Percentiles rank a stretch among this genome's conserved stretches.
Conservation (phyloP, 768 basidiomycete genomes). For the Boletus tylopilopsis region DNA sequence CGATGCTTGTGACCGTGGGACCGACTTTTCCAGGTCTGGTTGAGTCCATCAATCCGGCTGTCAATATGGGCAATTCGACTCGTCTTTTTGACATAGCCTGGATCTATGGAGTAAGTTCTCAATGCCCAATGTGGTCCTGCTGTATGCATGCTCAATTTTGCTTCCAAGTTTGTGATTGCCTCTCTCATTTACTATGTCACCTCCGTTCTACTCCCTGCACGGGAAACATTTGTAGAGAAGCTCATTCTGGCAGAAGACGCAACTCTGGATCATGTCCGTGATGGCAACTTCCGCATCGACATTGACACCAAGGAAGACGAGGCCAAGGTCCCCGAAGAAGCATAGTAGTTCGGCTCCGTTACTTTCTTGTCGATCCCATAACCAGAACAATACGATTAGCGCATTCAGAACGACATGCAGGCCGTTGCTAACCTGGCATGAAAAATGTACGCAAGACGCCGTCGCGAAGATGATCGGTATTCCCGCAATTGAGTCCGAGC, state of each 20-base stretch:
- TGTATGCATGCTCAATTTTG: not conserved
- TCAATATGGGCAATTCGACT: conserved; percentile 55
- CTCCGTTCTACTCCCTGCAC: conserved; percentile 25
- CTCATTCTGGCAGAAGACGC: conserved; percentile 23
- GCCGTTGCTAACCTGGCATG: not conserved
- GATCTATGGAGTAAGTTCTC: conserved; percentile 62
- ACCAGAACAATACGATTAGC: conserved; percentile 1
- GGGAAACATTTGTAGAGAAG: conserved; percentile 24
- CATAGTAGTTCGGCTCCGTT: conserved; percentile 2
- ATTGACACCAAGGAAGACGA: not conserved
- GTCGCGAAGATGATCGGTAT: conserved; percentile 12
- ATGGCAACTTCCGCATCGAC: not conserved
- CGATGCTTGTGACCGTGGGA: conserved; percentile 64
- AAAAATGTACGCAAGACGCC: conserved; percentile 8
- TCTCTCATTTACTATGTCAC: conserved; percentile 26
- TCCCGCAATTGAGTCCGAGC: not conserved
- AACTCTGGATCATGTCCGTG: not conserved
- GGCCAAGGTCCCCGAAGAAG: conserved; percentile 1
- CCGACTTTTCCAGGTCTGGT: conserved; percentile 78
- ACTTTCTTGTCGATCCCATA: conserved; percentile 8
- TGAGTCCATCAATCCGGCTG: conserved; percentile 61
- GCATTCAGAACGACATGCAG: not conserved
- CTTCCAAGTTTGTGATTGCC: conserved; percentile 21
- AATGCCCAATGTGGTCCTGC: not conserved
- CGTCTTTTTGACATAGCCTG: conserved; percentile 70